Percentiles rank a stretch among this genome's conserved stretches.
Conservation (phyloP, 192 early-diverging fungal genomes). For the Entophlyctis helioformis region DNA sequence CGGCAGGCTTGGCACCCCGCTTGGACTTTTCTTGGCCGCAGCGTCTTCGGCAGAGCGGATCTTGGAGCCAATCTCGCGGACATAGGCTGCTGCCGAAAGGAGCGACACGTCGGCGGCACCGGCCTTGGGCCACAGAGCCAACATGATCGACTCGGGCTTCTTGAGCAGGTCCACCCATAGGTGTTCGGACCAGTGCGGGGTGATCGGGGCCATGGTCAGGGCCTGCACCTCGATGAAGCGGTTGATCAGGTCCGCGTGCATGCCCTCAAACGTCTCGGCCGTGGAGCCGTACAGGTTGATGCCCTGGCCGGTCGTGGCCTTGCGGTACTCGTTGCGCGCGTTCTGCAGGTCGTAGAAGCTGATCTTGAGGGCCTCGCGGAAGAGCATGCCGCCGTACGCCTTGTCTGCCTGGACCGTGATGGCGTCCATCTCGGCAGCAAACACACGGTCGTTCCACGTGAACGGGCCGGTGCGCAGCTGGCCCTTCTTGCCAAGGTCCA, state of each 20-base stretch:
- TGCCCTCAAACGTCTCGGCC: conserved; percentile 43
- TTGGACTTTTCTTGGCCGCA: conserved; percentile 68
- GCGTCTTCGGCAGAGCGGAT: conserved; percentile 71
- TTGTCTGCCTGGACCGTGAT: conserved; percentile 52
- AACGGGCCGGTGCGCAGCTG: conserved; percentile 37
- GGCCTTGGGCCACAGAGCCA: conserved; percentile 51
- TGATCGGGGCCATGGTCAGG: conserved; percentile 75
- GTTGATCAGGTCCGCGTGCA: conserved; percentile 76
- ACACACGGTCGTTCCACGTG: conserved; percentile 80
- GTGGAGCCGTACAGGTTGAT: conserved; percentile 3
- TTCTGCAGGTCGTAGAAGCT: conserved; percentile 84
- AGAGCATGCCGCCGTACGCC: conserved; percentile 69
- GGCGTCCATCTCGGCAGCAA: conserved; percentile 79
- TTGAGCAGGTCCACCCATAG: conserved; percentile 72
- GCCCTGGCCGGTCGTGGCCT: conserved; percentile 41
- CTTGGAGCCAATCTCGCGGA: conserved; percentile 58
- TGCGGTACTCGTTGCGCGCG: conserved; percentile 81
- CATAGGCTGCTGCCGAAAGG: conserved; percentile 65
- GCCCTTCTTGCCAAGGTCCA: conserved; percentile 29
- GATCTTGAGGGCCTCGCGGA: conserved; percentile 83
- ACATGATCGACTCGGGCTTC: conserved; percentile 59
- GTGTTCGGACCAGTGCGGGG: conserved; percentile 90
- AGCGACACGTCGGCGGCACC: conserved; percentile 56
- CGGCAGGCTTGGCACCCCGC: conserved; percentile 27
- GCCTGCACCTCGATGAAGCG: conserved; percentile 79